phyloP scores from a whole-genome alignment of 192 early-diverging fungal species.

The Oehlia diaphana region DNA sequence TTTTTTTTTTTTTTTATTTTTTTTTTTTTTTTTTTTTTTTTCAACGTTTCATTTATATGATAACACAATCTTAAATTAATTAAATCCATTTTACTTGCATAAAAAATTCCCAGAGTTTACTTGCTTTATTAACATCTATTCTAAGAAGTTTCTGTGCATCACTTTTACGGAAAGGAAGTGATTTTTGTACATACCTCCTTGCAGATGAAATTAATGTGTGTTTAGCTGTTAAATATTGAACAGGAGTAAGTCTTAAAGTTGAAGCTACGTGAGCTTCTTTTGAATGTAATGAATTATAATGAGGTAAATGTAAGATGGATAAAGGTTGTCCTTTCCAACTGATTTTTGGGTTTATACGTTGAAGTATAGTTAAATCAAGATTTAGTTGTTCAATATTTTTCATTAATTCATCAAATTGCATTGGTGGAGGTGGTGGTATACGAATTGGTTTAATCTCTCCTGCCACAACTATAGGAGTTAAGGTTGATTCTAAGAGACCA shows the following conservation, averaged over 20 bases:
- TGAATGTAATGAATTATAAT: slow-evolving; percentile 53
- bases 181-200: slow-evolving; percentile 37
- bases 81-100: slow-evolving; percentile 74
- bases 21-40: no score
- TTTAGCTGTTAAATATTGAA: slow-evolving; percentile 84
- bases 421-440: slow-evolving; percentile 10
- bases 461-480: slow-evolving; percentile 2
- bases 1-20: no score
- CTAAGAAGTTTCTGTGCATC: slow-evolving; percentile 89
- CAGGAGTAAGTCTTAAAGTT: slow-evolving; percentile 78
- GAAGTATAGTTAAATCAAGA: neutral
- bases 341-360: neutral
- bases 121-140: slow-evolving; percentile 94
- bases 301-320: slow-evolving; percentile 6
- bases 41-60: no score
- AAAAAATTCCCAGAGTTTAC: slow-evolving; percentile 88
- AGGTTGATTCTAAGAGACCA: slow-evolving; percentile 1
- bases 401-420: slow-evolving; percentile 1
- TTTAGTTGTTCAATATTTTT: neutral
- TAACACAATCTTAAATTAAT: slow-evolving; percentile 38
- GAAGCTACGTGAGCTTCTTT: slow-evolving; percentile 75
- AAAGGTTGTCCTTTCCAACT: slow-evolving; percentile 23
- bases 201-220: slow-evolving; percentile 69
- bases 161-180: slow-evolving; percentile 75
- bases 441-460: neutral